A percentile compares a stretch with the other conserved stretches of the same genome.
Conservation (phyloP, 176 grass and related monocot species). For the Phragmites australis region DNA sequence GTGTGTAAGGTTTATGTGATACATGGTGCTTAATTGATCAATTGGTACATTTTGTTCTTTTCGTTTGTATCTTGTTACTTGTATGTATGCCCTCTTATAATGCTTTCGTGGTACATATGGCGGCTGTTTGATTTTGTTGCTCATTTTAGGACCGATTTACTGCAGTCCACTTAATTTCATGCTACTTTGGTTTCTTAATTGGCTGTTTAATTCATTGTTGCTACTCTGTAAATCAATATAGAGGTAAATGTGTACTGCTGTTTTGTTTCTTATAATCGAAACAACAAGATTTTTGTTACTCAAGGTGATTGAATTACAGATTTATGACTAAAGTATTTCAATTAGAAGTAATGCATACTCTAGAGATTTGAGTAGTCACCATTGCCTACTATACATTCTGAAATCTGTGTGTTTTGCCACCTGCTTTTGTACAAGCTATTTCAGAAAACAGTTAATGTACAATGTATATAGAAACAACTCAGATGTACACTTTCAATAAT, state of each 20-base stretch:
- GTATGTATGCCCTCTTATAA: slow-evolving; percentile 10
- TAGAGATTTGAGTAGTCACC: not conserved
- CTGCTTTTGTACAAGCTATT: not conserved
- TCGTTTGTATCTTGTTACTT: not conserved
- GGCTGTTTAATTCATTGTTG: not conserved
- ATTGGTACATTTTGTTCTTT: slow-evolving; percentile 10
- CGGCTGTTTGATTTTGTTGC: not conserved
- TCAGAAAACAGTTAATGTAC: not conserved
- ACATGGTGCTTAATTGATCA: slow-evolving; percentile 24
- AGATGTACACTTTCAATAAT: not conserved
- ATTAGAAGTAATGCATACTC: not conserved
- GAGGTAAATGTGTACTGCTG: not conserved
- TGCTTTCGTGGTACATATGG: slow-evolving; percentile 18
- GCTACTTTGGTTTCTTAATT: not conserved
- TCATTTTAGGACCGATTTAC: not conserved
- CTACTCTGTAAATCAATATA: not conserved
- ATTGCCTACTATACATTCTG: not conserved
- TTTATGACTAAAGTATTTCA: not conserved
- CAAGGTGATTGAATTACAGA: not conserved
- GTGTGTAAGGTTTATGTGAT: slow-evolving; percentile 39
- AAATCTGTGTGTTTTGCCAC: not conserved
- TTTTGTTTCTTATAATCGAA: not conserved
- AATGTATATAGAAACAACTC: not conserved
- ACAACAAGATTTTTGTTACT: not conserved
- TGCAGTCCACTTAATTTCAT: not conserved